A percentile compares a stretch with the other conserved stretches of the same genome.
These are phyloP conservation scores for Eucalyptus virginea DNA, from an alignment of 345 rosid species.

Conservation along the genomic window DNA sequence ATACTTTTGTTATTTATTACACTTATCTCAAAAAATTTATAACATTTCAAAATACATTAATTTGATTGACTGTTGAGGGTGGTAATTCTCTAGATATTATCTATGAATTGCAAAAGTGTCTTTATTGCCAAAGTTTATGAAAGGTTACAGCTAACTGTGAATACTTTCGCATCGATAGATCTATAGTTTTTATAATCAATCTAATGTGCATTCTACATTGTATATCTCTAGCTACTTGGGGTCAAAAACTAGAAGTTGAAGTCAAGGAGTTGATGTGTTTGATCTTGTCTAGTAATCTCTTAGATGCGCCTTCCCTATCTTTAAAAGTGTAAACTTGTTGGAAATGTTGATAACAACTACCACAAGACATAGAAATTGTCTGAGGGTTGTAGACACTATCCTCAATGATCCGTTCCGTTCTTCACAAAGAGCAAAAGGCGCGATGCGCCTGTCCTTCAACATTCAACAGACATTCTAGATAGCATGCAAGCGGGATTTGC, in stretches of 20 bases:
- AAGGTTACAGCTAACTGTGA: background rate
- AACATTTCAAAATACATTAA: background rate
- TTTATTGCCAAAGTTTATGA: background rate
- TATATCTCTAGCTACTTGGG: background rate
- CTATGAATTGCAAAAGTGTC: background rate
- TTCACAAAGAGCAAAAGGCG: background rate
- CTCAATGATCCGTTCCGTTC: background rate
- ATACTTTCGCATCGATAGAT: background rate
- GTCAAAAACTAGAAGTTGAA: background rate
- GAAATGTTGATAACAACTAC: background rate
- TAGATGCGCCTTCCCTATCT: background rate
- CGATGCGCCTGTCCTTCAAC: fast-evolving
- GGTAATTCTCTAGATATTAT: background rate
- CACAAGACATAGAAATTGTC: background rate
- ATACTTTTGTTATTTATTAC: background rate
- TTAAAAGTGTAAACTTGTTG: background rate
- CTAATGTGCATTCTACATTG: background rate
- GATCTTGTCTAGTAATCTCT: background rate
- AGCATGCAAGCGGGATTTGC: background rate
- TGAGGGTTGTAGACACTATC: background rate
- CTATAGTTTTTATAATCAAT: background rate
- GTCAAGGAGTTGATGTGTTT: background rate
- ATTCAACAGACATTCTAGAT: background rate
- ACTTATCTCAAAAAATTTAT: background rate
- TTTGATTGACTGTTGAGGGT: background rate